Evolutionary conservation across 352 stramenopile species (phyloP), one percentile per base, ranked within the genome.

Genomic region (Phytopythium aichiense): DNA sequence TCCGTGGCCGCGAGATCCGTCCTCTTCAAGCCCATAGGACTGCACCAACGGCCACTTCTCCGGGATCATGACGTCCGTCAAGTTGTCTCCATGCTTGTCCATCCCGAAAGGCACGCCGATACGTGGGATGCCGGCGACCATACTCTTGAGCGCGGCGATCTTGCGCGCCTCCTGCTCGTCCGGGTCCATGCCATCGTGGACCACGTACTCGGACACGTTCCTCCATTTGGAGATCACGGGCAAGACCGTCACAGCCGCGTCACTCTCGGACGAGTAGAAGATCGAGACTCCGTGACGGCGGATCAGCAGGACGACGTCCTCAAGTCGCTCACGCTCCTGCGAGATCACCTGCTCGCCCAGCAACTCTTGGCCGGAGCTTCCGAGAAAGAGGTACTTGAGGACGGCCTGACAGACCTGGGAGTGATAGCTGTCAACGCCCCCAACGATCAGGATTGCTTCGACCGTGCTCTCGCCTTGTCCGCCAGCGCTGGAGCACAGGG

Each of bases 11-110:
- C 64, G 64, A 0, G 53, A 66, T 4, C 60, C 67, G 4, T 73
- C 64, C 13, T 69, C 65, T 49, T 92, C 82, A 2, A 91, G 60
- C 0, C 74, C 84, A 45, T 81, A 93, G 0, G 80, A 83, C 63
- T 93, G 84, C 23, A 93, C 66, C 11, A 93, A 62, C 20, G 84
- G 84, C 84, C 84, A 91, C 46, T 88, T 89, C 56, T 93, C 84
- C 0, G 74, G 68, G 11, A 87, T 40, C 79, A 90, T 90, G 0
- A 52, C 28, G 25, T 92, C 81, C 2, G 71, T 45, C 0, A 88
- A 40, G 42, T 88, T 81, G 0, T 60, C 25, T 8, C 68, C 68
- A 7, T 65, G 23, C 13, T 22, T 23, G 22, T 87, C 71, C 0
- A 76, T 1, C 0, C 80, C 82, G 63, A 79, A 91, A 1, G 84